Percentiles rank a stretch among this genome's conserved stretches.
phyloP scores from a whole-genome alignment of 192 early-diverging fungal species.

The Backusella psychrophila region DNA sequence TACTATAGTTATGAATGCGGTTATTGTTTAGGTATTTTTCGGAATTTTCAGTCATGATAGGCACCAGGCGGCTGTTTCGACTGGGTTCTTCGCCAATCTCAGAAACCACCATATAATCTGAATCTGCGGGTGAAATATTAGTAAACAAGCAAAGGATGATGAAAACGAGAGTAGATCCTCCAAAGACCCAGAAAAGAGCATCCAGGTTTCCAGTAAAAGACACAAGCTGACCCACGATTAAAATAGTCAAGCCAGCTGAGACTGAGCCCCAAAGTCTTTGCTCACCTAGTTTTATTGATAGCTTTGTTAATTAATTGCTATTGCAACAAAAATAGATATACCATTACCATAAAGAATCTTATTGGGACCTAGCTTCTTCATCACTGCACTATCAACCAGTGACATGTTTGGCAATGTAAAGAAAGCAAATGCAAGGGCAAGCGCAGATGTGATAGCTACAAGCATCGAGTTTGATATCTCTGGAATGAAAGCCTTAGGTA shows the following conservation, averaged over 20 bases:
- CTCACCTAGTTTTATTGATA: slow-evolving; percentile 13
- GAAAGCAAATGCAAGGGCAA: slow-evolving; percentile 31
- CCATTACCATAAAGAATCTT: slow-evolving; percentile 41
- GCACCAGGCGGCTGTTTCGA: not conserved
- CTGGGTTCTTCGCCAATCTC: not conserved
- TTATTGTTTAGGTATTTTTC: slow-evolving; percentile 1
- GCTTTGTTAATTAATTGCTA: not conserved
- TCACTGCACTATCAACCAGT: slow-evolving; percentile 39
- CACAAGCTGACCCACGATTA: slow-evolving; percentile 19
- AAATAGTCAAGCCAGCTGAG: slow-evolving; percentile 27
- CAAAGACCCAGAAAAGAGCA: slow-evolving; percentile 35
- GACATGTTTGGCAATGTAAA: slow-evolving; percentile 31
- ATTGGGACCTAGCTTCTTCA: slow-evolving; percentile 38
- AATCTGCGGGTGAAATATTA: not conserved
- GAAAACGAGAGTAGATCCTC: slow-evolving; percentile 10
- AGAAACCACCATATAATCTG: not conserved
- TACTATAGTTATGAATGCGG: not conserved
- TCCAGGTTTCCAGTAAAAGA: slow-evolving; percentile 9
- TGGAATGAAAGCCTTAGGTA: not conserved
- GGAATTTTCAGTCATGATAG: not conserved
- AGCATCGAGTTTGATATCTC: slow-evolving; percentile 6
- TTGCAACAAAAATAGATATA: not conserved
- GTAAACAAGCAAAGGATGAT: slow-evolving; percentile 14
- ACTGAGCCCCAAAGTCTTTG: slow-evolving; percentile 37
- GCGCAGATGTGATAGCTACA: not conserved